Conservation (phyloP, 108 stramenopile species). For the Schizochytrium sp. region DNA sequence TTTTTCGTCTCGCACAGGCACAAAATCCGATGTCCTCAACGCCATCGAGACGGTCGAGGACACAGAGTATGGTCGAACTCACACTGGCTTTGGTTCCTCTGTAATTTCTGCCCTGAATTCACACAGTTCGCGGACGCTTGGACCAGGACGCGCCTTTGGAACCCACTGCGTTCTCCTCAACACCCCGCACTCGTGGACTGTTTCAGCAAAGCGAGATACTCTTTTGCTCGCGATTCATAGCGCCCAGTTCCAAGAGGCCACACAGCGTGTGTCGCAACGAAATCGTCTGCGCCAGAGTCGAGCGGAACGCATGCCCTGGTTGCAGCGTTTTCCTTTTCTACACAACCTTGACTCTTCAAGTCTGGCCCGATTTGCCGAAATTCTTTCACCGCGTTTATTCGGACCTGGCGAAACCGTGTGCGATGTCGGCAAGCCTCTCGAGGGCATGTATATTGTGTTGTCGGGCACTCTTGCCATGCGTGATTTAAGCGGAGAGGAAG, state of each 20-base stretch:
- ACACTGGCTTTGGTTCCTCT: neutral
- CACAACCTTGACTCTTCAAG: neutral
- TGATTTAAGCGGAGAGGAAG: neutral
- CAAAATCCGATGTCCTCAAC: neutral
- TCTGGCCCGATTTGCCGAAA: neutral
- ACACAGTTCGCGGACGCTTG: neutral
- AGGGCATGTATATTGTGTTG: neutral
- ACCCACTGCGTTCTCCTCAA: neutral
- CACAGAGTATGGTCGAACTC: neutral
- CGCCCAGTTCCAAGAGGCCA: neutral
- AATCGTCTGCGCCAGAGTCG: neutral
- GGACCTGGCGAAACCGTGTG: neutral
- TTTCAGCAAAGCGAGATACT: neutral
- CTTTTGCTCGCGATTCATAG: neutral
- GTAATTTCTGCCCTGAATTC: neutral
- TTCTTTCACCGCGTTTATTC: neutral
- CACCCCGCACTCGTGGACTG: neutral
- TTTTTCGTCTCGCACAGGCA: neutral
- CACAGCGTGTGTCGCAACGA: neutral
- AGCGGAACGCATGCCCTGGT: neutral
- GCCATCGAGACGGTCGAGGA: neutral
- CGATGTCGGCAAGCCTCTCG: neutral
- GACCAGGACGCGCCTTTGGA: neutral
- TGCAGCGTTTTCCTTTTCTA: neutral
- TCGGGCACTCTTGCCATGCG: neutral